Evolutionary conservation across 2,329 filamentous ascomycete species (phyloP).

Genomic region (Xylariaceae sp.): DNA sequence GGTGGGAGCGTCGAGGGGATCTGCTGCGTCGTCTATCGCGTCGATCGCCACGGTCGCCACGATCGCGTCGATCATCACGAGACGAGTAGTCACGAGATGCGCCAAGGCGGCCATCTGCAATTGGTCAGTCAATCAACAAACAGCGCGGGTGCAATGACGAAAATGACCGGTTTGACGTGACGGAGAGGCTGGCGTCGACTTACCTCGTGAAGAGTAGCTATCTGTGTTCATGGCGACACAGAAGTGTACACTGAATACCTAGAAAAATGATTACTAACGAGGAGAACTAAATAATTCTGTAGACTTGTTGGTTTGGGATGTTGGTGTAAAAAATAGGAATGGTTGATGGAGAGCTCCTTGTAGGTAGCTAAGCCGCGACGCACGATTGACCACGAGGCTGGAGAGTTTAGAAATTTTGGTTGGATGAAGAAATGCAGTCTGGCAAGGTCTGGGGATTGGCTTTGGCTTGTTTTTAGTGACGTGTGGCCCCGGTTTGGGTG

Average conservation of each 20-base stretch:
- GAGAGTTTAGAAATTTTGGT: constrained; percentile 32
- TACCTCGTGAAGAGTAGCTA: constrained; percentile 73
- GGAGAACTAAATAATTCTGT: no score
- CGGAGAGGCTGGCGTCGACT: constrained; percentile 30
- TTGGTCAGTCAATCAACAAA: constrained; percentile 20
- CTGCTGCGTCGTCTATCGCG: constrained; percentile 65
- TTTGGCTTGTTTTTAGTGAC: constrained; percentile 7
- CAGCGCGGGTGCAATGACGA: constrained; percentile 17
- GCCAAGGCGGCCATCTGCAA: constrained; percentile 46
- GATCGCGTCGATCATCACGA: constrained; percentile 40
- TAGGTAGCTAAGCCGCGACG: constrained; percentile 26
- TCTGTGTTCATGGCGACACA: constrained; percentile 71
- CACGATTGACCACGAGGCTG: constrained; percentile 31
- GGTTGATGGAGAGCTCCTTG: constrained; percentile 17
- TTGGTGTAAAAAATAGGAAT: not conserved
- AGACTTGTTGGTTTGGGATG: not conserved
- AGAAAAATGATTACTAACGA: no score
- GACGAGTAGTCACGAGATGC: constrained; percentile 52
- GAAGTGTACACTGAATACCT: not conserved
- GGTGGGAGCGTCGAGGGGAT: constrained; percentile 67
- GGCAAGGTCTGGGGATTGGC: not conserved
- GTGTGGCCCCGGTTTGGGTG: not conserved
- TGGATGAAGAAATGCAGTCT: constrained; percentile 18
- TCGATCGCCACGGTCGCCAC: constrained; percentile 35
- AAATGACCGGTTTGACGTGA: constrained; percentile 9